Evolutionary conservation across 768 basidiomycete species (phyloP).

Genomic region (Pleurotus djamor): DNA sequence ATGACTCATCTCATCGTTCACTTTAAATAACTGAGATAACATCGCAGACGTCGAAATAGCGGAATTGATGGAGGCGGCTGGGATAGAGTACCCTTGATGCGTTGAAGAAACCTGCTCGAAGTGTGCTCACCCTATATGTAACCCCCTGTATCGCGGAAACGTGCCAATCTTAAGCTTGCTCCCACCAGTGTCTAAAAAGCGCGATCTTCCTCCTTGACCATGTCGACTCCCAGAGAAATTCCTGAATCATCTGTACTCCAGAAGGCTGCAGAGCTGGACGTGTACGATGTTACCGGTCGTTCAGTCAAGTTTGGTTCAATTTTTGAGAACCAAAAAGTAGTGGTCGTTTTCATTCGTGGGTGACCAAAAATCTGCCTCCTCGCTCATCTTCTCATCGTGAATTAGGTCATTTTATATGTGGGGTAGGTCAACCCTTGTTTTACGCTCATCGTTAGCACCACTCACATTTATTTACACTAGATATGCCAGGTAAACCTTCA

Average conservation of each 20-base stretch:
- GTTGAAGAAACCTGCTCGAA: neutral
- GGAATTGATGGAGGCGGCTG: constrained; percentile 45
- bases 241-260: constrained; percentile 30
- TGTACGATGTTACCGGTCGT: constrained; percentile 45
- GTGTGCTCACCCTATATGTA: too few species aligned
- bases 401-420: constrained; percentile 66
- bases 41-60: constrained; percentile 44
- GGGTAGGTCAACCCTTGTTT: constrained; percentile 32
- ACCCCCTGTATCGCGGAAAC: neutral
- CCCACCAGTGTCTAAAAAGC: neutral
- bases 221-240: constrained; percentile 21
- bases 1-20: constrained; percentile 13
- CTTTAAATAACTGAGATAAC: neutral
- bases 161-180: neutral
- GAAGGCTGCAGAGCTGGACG: constrained; percentile 32
- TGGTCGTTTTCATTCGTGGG: constrained; percentile 66
- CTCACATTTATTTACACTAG: constrained; percentile 16
- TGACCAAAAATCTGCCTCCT: neutral
- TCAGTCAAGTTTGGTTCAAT: constrained; percentile 51
- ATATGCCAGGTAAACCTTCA: constrained; percentile 37
- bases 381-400: neutral
- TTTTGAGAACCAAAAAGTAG: constrained; percentile 44
- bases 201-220: constrained; percentile 1
- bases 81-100: constrained; percentile 19
- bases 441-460: neutral